Conservation (phyloP, 2,329 filamentous ascomycete species). For the Diaporthe ilicicola region DNA sequence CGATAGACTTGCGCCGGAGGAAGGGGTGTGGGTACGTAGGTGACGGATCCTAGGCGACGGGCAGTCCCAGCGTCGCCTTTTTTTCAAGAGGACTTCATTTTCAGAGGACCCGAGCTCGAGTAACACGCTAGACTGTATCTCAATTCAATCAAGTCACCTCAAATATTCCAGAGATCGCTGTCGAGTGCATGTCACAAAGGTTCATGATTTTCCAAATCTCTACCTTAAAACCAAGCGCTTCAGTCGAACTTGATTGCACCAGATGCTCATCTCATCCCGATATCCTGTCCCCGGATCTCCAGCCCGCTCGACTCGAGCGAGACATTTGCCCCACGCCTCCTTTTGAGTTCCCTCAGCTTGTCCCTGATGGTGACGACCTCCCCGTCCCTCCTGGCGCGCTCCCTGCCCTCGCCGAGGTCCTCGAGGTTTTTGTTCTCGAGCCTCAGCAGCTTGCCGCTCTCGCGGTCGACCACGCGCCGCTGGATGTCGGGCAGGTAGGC, state of each 20-base stretch:
- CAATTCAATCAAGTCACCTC: no score
- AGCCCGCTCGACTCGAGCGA: background rate
- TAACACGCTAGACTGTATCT: no score
- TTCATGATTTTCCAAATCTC: background rate
- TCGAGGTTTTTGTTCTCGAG: constrained; percentile 59
- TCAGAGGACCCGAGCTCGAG: no score
- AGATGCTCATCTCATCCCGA: constrained; percentile 13
- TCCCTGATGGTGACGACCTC: constrained; percentile 54
- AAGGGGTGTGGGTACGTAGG: no score
- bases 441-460: constrained; percentile 43
- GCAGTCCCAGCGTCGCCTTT: no score
- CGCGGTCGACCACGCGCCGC: constrained; percentile 45
- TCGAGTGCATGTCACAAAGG: no score
- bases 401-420: constrained; percentile 58
- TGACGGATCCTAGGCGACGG: no score
- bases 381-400: constrained; percentile 53
- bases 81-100: no score
- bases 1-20: no score
- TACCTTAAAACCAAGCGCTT: background rate
- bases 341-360: constrained; percentile 51
- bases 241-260: background rate
- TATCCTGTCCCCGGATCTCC: constrained; percentile 18
- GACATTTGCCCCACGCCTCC: constrained; percentile 35
- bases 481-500: constrained; percentile 60
- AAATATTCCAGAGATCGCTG: no score